These are phyloP conservation scores for Alternaria gansuensis DNA, from an alignment of 2,329 filamentous ascomycete genomes.

Conservation along the genomic window DNA sequence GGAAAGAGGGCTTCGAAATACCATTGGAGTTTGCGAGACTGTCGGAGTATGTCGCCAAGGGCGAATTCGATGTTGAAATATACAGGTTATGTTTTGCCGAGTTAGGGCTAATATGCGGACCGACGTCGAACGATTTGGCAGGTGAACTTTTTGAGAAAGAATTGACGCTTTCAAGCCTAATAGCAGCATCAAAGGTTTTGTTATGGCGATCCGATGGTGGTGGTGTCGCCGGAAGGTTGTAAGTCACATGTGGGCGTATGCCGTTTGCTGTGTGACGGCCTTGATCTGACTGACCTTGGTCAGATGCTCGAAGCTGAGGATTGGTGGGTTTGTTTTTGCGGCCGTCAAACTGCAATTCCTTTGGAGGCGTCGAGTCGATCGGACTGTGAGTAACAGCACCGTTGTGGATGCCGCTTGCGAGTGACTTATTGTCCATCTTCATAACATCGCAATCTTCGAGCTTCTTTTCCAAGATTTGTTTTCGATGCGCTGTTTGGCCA, in stretches of 20 bases:
- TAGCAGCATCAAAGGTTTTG: background rate
- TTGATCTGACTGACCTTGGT: background rate
- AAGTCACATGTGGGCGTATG: accelerated
- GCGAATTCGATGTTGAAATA: background rate
- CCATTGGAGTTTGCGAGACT: too few species aligned
- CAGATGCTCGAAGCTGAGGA: background rate
- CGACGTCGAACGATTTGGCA: background rate
- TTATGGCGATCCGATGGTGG: background rate
- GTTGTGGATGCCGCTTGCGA: background rate
- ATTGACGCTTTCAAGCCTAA: background rate
- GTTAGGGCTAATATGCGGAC: background rate
- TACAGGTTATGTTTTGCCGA: background rate
- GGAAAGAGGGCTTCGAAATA: too few species aligned
- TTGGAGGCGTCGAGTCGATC: background rate
- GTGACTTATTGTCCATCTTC: background rate
- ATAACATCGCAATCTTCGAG: background rate
- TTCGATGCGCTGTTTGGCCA: background rate
- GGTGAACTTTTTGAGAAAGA: too few species aligned
- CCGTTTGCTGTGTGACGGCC: background rate
- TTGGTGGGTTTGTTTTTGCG: background rate
- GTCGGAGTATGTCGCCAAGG: background rate
- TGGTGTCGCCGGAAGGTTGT: background rate
- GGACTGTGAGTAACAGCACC: background rate
- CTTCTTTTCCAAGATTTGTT: background rate
- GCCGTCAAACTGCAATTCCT: too few species aligned